Base-by-base conservation (phyloP, 1,139 yeast genomes). In the Suhomyces bolitotheri region DNA sequence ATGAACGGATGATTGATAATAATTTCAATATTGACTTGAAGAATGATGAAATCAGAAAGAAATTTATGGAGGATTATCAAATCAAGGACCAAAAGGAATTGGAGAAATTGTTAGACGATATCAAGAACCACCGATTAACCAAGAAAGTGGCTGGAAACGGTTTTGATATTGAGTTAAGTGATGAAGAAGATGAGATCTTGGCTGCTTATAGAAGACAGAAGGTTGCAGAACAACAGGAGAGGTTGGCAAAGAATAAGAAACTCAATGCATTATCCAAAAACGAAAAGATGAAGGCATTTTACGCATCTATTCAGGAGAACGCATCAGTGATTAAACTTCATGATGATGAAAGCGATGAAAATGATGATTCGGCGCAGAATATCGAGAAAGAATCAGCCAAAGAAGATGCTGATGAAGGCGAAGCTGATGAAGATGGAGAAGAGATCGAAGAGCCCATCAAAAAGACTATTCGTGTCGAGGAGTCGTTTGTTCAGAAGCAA, bases 1-100 rank as follows among this genome's bases (percentile, higher is more conserved):
- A 88, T 54, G 95, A 84, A 56, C 75, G 67, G 41, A 80, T 88
- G 81, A 80, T 89, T 39, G 96, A 89, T 58, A 90, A 87, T 62
- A 67, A 73, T 31, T 70, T 80, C 30, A 75, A 75, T 34, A 65
- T 80, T 27, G 77, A 78, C 34, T 66, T 80, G 35, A 76, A 82
- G 46, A 76, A 79, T 40, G 78, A 71, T 27, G 83, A 78, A 38
- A 64, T 87, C 30, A 74, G 83, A 39, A 66, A 73, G 39, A 72
- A 77, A 48, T 73, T 81, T 40, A 78, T 82, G 51, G 81, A 80
- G 43, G 83, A 84, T 34, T 84, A 84, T 47, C 77, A 80, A 28
- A 76, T 74, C 36, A 73, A 76, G 31, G 97, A 90, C 58, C 75
- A 78, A 43, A 74, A 76, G 41, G 74, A 83, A 61, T 79, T 90